These are phyloP conservation scores for Aegilops sharonensis DNA, from an alignment of 176 grass and related monocot species.

Conservation along the genomic window DNA sequence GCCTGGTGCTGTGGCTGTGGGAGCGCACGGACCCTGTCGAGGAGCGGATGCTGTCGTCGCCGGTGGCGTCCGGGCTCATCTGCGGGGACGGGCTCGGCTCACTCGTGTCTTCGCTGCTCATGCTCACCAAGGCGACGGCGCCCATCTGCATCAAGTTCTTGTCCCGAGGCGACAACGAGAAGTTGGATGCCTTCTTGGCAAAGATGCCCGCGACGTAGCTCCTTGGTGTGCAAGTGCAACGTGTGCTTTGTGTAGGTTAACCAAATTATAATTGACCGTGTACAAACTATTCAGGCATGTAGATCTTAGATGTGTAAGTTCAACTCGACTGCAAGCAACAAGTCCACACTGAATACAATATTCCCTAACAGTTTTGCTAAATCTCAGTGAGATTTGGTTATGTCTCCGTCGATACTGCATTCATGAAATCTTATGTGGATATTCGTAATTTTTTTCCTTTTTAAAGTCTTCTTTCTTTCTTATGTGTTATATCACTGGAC, in stretches of 20 bases:
- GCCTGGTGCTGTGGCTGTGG: constrained; percentile 45
- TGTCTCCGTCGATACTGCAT: too few relatives aligned
- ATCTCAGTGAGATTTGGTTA: too few relatives aligned
- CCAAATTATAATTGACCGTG: neutral
- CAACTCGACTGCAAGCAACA: too few relatives aligned
- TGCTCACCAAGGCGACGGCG: constrained; percentile 23
- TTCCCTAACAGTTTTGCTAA: too few relatives aligned
- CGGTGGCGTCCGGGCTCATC: constrained; percentile 53
- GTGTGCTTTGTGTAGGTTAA: neutral
- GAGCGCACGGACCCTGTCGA: neutral
- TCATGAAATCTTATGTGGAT: too few relatives aligned
- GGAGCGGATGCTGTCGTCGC: constrained; percentile 13
- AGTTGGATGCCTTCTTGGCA: constrained; percentile 42
- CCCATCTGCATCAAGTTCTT: constrained; percentile 71
- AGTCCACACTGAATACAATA: too few relatives aligned
- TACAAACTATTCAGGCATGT: neutral
- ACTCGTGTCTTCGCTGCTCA: constrained; percentile 31
- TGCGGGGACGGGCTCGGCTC: constrained; percentile 55
- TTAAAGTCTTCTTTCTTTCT: too few relatives aligned
- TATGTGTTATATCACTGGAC: too few relatives aligned
- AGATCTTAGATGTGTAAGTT: neutral
- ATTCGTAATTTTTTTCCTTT: too few relatives aligned
- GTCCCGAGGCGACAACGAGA: constrained; percentile 42
- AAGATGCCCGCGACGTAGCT: constrained; percentile 17
- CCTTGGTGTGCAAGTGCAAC: too few relatives aligned